These are phyloP conservation scores for Aquilaria yunnanensis DNA, from an alignment of 345 rosid genomes.

Conservation along the genomic window DNA sequence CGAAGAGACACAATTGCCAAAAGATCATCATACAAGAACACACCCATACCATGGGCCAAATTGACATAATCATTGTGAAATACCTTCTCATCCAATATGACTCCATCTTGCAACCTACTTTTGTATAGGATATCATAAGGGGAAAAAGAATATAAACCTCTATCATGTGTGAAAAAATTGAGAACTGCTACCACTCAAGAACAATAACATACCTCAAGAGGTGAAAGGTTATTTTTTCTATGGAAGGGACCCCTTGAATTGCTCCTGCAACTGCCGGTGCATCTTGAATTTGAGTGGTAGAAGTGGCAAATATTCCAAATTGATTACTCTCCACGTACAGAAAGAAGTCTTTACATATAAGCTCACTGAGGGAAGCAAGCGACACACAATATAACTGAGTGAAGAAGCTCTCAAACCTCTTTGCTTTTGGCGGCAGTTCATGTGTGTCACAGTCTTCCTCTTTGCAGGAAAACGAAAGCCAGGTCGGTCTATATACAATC, in stretches of 20 bases:
- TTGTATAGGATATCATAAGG: too few species aligned
- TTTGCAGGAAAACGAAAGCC: conserved; percentile 70
- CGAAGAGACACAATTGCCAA: conserved; percentile 82
- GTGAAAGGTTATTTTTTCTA: conserved; percentile 79
- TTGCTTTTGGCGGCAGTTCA: conserved; percentile 59
- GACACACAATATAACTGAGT: conserved; percentile 58
- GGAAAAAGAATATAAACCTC: too few species aligned
- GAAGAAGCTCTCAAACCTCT: conserved; percentile 84
- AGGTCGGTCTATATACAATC: conserved; percentile 82
- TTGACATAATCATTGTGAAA: conserved; percentile 79
- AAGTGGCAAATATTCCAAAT: conserved; percentile 88
- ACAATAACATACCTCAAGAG: conserved; percentile 49
- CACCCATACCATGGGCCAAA: conserved; percentile 76
- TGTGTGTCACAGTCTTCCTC: conserved; percentile 37
- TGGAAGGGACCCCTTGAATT: conserved; percentile 73
- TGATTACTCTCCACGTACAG: conserved; percentile 57
- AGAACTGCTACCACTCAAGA: too few species aligned
- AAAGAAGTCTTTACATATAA: conserved; percentile 87
- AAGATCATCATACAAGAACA: conserved; percentile 83
- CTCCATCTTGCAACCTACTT: conserved; percentile 81
- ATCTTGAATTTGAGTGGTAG: conserved; percentile 81
- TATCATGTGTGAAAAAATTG: too few species aligned
- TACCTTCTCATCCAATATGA: conserved; percentile 71
- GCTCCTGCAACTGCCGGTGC: conserved; percentile 61
- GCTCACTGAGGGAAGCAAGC: conserved; percentile 80